These are phyloP conservation scores for Leptographium procerum DNA, from an alignment of 2,329 filamentous ascomycete species.

Conservation along the genomic window DNA sequence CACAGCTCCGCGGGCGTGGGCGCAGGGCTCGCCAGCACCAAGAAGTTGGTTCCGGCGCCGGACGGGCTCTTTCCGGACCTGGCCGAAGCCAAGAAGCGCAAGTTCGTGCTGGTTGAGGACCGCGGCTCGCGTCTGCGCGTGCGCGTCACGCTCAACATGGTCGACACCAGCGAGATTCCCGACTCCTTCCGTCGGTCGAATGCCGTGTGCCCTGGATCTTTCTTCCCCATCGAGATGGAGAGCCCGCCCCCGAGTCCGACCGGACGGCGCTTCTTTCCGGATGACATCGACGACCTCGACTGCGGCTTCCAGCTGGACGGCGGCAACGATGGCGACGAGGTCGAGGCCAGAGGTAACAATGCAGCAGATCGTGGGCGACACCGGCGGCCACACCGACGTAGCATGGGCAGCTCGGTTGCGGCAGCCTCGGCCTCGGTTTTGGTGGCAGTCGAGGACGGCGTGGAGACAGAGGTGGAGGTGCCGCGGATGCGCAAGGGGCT, in stretches of 20 bases:
- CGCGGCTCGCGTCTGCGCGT: conserved; percentile 75
- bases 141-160: conserved; percentile 81
- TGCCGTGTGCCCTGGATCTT: conserved; percentile 82
- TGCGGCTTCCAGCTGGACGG: conserved; percentile 23
- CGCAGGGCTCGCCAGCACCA: conserved; percentile 19
- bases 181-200: conserved; percentile 88
- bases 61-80: conserved; percentile 75
- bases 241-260: conserved; percentile 66
- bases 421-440: conserved; percentile 36
- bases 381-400: conserved; percentile 13
- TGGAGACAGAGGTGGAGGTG: conserved; percentile 60
- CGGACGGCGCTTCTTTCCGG: conserved; percentile 62
- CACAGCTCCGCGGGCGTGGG: conserved; percentile 32
- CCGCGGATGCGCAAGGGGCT: conserved; percentile 60
- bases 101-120: conserved; percentile 94
- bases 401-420: conserved; percentile 12
- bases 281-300: conserved; percentile 48
- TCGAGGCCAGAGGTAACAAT: conserved; percentile 30
- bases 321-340: conserved; percentile 22
- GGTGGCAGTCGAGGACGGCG: conserved; percentile 49
- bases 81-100: conserved; percentile 81
- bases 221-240: conserved; percentile 89
- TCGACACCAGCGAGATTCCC: conserved; percentile 91
- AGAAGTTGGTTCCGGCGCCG: conserved; percentile 44
- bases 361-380: not conserved